phyloP scores from a whole-genome alignment of 2,329 filamentous ascomycete genomes.

The Cladophialophora psammophila region DNA sequence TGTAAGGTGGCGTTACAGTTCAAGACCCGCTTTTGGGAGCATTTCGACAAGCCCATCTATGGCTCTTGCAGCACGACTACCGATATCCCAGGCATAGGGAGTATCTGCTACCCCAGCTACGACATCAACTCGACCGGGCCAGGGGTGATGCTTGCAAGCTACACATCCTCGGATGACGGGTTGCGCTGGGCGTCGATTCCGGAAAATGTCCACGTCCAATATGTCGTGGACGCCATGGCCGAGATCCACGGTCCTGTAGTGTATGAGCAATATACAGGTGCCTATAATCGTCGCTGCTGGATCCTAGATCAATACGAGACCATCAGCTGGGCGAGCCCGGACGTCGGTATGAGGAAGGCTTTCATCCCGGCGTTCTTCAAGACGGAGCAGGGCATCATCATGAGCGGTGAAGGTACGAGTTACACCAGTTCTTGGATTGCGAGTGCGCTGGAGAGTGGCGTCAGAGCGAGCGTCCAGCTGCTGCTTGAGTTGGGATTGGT shows the following conservation, averaged over 20 bases:
- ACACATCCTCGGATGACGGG: constrained; percentile 52
- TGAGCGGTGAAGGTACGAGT: constrained; percentile 72
- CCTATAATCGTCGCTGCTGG: constrained; percentile 72
- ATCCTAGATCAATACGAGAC: constrained; percentile 66
- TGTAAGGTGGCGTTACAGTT: constrained; percentile 73
- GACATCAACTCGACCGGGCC: constrained; percentile 69
- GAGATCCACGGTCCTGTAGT: constrained; percentile 71
- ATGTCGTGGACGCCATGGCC: constrained; percentile 70
- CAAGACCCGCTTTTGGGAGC: constrained; percentile 68
- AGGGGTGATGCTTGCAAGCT: constrained; percentile 68
- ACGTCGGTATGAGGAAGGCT: constrained; percentile 70
- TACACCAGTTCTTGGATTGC: constrained; percentile 77
- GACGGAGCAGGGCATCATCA: constrained; percentile 73
- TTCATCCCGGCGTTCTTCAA: constrained; percentile 77
- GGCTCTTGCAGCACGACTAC: constrained; percentile 67
- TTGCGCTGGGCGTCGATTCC: constrained; percentile 57
- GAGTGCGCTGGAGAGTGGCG: constrained; percentile 51
- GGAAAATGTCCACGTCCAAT: constrained; percentile 68
- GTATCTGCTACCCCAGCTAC: constrained; percentile 72
- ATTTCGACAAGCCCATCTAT: constrained; percentile 63
- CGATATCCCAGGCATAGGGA: constrained; percentile 68
- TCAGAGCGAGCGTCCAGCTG: constrained; percentile 6
- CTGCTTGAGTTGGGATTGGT: constrained; percentile 66
- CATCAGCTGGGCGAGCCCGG: constrained; percentile 68
- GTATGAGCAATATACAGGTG: constrained; percentile 68